Conservation (phyloP, 2,329 filamentous ascomycete species). For the Periconia sp. region DNA sequence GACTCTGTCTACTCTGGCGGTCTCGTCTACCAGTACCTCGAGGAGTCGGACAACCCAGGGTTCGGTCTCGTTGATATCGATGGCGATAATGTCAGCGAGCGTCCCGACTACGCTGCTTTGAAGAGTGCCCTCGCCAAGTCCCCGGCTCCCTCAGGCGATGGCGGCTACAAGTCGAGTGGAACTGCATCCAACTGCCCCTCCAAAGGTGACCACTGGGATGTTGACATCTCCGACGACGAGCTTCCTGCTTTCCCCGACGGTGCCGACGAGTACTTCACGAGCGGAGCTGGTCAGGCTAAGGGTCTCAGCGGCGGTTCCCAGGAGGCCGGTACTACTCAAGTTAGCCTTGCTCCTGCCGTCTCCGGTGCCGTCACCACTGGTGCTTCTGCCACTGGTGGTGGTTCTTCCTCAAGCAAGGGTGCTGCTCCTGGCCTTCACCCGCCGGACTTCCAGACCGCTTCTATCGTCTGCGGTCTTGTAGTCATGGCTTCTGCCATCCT, state of each 20-base stretch:
- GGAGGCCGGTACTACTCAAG: constrained; percentile 55
- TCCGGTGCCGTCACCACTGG: constrained; percentile 54
- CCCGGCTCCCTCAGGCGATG: constrained; percentile 60
- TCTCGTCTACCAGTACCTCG: constrained; percentile 92
- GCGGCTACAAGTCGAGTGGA: constrained; percentile 64
- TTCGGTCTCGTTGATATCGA: constrained; percentile 73
- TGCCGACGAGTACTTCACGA: constrained; percentile 62
- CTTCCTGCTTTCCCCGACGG: constrained; percentile 64
- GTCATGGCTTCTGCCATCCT: constrained; percentile 61
- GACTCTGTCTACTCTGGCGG: constrained; percentile 91
- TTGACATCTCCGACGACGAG: constrained; percentile 51
- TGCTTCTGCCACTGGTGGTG: constrained; percentile 29
- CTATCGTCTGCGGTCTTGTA: constrained; percentile 58
- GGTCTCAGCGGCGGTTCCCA: constrained; percentile 66
- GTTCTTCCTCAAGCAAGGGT: constrained; percentile 32
- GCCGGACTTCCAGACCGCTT: constrained; percentile 56
- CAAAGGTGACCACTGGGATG: constrained; percentile 62
- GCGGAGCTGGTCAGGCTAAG: constrained; percentile 63
- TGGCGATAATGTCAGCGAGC: constrained; percentile 61
- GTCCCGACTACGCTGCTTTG: constrained; percentile 67
- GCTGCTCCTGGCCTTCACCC: constrained; percentile 53
- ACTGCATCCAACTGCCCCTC: constrained; percentile 61
- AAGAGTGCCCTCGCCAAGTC: constrained; percentile 58
- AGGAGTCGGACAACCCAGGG: constrained; percentile 66
- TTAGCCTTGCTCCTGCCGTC: constrained; percentile 56